phyloP scores from a whole-genome alignment of 805 yeast genomes.

The Groenewaldozyma tartarivorans region DNA sequence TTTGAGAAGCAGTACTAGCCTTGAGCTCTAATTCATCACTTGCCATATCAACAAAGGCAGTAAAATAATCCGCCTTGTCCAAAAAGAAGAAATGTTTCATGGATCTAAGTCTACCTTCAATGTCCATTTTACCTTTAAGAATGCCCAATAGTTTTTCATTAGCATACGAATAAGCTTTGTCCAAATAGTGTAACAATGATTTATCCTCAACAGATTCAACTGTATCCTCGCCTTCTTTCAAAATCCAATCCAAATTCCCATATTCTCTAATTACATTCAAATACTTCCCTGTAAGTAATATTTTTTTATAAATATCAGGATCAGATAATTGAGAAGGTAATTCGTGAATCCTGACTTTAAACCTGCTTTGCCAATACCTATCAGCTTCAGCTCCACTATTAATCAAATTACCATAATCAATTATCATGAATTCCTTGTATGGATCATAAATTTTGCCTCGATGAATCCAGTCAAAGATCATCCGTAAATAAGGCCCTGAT shows the following conservation, averaged over 20 bases:
- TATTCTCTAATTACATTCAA: conserved; percentile 62
- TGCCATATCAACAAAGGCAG: conserved; percentile 42
- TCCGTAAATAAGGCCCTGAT: conserved; percentile 51
- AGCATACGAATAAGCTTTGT: conserved; percentile 56
- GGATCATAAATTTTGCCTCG: conserved; percentile 71
- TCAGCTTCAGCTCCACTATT: conserved; percentile 19
- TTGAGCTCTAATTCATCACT: conserved; percentile 44
- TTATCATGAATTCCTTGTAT: conserved; percentile 73
- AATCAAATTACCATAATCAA: conserved; percentile 24
- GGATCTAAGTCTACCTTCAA: conserved; percentile 37
- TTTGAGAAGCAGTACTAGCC: conserved; percentile 20
- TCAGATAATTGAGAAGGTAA: conserved; percentile 54
- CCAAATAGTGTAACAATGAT: conserved; percentile 46
- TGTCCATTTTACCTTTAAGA: conserved; percentile 49
- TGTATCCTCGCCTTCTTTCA: conserved; percentile 21
- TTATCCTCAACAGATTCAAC: conserved; percentile 31
- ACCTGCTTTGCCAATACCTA: conserved; percentile 43
- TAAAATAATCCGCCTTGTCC: conserved; percentile 41
- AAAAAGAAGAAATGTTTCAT: conserved; percentile 53
- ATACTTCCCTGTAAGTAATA: conserved; percentile 77
- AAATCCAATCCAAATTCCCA: conserved; percentile 31
- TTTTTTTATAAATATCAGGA: conserved; percentile 47
- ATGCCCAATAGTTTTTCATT: conserved; percentile 50
- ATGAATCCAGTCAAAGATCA: conserved; percentile 73
- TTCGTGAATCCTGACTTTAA: conserved; percentile 64